Conservation (phyloP, 768 basidiomycete genomes). For the Infundibulicybe gibba region DNA sequence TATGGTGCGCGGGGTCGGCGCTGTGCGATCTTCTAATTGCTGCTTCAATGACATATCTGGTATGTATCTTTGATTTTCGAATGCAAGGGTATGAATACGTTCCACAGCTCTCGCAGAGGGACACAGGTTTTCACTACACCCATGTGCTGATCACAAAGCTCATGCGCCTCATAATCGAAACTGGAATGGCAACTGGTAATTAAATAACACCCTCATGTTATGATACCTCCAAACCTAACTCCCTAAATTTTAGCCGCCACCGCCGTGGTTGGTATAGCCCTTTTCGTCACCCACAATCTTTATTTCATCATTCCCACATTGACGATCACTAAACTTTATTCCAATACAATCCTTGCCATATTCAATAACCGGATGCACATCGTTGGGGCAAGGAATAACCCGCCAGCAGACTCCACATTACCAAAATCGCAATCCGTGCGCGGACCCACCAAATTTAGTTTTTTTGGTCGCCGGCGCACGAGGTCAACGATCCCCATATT, state of each 20-base stretch:
- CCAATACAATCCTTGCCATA: slow-evolving; percentile 26
- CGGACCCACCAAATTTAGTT: too few relatives aligned
- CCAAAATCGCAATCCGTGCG: too few relatives aligned
- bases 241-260: slow-evolving; percentile 18
- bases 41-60: not conserved
- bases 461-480: too few relatives aligned
- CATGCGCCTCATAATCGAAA: slow-evolving; percentile 32
- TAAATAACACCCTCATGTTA: not conserved
- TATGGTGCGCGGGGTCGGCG: too few relatives aligned
- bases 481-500: too few relatives aligned
- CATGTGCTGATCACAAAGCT: slow-evolving; percentile 21
- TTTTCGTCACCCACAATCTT: slow-evolving; percentile 21
- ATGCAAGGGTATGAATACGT: not conserved
- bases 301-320: slow-evolving; percentile 29
- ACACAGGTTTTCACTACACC: slow-evolving; percentile 19
- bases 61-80: not conserved
- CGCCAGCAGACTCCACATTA: too few relatives aligned
- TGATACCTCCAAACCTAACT: not conserved
- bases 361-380: slow-evolving; percentile 27
- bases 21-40: too few relatives aligned
- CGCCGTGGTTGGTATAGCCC: slow-evolving; percentile 21
- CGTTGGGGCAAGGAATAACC: slow-evolving; percentile 12
- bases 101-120: slow-evolving; percentile 10
- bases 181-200: slow-evolving; percentile 26
- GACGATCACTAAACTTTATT: slow-evolving; percentile 29